Percentiles rank a stretch among this genome's conserved stretches.
Conservation (phyloP, 2,329 filamentous ascomycete species). For the Cladosporium sphaerospermum region DNA sequence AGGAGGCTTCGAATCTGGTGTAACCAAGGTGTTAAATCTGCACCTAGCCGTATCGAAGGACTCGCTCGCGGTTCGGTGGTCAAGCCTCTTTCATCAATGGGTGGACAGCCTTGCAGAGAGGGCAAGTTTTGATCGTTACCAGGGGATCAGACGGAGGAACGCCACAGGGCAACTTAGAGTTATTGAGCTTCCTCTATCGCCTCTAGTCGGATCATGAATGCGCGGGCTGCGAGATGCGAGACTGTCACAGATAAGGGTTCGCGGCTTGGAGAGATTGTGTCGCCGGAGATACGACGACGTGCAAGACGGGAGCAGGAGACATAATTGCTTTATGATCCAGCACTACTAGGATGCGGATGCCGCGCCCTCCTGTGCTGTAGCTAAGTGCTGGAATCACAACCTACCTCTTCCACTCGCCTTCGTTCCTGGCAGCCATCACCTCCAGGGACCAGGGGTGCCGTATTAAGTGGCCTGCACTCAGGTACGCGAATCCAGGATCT, state of each 20-base stretch:
- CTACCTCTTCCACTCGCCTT: background rate
- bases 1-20: background rate
- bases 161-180: no score
- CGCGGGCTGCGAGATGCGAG: no score
- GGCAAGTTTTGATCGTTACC: no score
- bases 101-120: no score
- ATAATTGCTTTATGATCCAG: background rate
- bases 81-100: no score
- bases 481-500: background rate
- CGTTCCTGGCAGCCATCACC: background rate
- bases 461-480: background rate
- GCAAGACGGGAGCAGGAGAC: background rate
- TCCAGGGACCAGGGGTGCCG: slow-evolving; percentile 1
- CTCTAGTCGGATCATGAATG: no score
- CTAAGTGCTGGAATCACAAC: background rate
- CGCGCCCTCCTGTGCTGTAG: background rate
- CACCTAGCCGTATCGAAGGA: background rate
- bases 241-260: background rate
- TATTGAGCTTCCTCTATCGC: no score
- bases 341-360: background rate
- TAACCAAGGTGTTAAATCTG: slow-evolving; percentile 1
- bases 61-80: no score
- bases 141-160: no score
- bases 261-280: background rate
- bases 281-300: background rate